Evolutionary conservation across 2,329 filamentous ascomycete genomes (phyloP), one percentile per base, ranked within the genome.

Genomic region (Trichoderma endophyticum): DNA sequence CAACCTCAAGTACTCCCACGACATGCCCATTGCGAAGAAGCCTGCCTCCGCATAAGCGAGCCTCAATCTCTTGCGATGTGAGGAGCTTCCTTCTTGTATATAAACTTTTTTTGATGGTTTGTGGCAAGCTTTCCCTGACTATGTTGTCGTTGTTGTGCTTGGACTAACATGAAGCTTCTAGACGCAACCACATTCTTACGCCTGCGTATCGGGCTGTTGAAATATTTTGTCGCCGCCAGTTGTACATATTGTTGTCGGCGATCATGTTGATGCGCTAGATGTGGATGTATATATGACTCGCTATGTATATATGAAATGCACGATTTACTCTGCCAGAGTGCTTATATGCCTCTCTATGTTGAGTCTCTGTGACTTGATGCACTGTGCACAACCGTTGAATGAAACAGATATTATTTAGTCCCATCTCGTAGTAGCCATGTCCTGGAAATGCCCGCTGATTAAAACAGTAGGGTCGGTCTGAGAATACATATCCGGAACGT

Each of bases 221-320:
- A 57, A 59, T 61, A 39, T n/a, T 28, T 64, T 48, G 12, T 57
- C 51, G 68, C 48, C 51, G 48, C 48, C 66, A 26, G 59, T 43
- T 71, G 68, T 64, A 71, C 68, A 71, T 71, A 71, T 71, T 32
- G 48, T 28, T 70, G 32, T 24, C 11, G 68, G 60, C 62, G 61
- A 66, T 24, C 28, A 62, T 51, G 54, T 34, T n/a, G 69, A 43
- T 71, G 26, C 51, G 62, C 34, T 60, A 51, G 61, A 59, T 71
- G 48, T 71, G 69, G 62, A 66, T 60, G 69, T 71, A 71, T 71
- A 71, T 71, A 71, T 65, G 69, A 71, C 54, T 51, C 48, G 60
- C 69, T 48, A 65, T 59, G 60, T 71, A 71, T 64, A 71, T 71
- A 71, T 60, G 61, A 65, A 65, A 66, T 71, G 60, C 32, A 71